These are phyloP conservation scores for Aspergillus melleus DNA, from an alignment of 2,329 filamentous ascomycete genomes.

Conservation along the genomic window DNA sequence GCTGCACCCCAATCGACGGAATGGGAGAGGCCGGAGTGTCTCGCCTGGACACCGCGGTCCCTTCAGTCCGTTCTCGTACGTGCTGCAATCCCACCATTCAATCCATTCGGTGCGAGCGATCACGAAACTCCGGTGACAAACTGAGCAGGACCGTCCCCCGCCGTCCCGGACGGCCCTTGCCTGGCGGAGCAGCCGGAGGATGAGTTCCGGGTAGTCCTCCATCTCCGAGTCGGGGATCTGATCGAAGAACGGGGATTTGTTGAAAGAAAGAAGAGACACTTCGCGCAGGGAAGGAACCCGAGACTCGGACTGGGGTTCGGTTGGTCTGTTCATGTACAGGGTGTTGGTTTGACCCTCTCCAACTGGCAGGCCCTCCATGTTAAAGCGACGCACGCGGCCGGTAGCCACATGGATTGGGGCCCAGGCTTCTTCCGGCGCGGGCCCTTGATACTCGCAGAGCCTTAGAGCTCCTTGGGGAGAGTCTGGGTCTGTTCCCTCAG, in stretches of 20 bases:
- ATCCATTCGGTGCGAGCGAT: constrained; percentile 45
- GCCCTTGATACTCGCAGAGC: constrained; percentile 26
- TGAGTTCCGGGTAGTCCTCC: constrained; percentile 32
- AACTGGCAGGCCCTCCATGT: constrained; percentile 35
- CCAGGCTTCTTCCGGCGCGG: constrained; percentile 33
- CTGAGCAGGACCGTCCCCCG: constrained; percentile 41
- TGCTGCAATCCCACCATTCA: constrained; percentile 46
- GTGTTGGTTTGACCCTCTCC: constrained; percentile 7
- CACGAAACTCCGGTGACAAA: constrained; percentile 43
- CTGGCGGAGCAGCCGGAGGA: constrained; percentile 36
- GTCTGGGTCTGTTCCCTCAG: constrained; percentile 10
- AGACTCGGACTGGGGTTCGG: constrained; percentile 9
- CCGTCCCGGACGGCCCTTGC: constrained; percentile 36
- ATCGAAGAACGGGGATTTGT: constrained; percentile 36
- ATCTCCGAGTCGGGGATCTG: constrained; percentile 38
- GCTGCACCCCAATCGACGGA: constrained; percentile 43
- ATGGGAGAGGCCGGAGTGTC: constrained; percentile 39
- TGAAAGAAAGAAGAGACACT: constrained; percentile 41
- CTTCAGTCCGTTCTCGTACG: constrained; percentile 40
- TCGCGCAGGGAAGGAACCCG: constrained; percentile 45
- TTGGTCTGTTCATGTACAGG: constrained; percentile 3
- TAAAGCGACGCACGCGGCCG: constrained; percentile 30
- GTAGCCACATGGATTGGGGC: constrained; percentile 39
- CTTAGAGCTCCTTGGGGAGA: constrained; percentile 10
- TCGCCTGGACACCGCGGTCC: constrained; percentile 31